Conservation (phyloP, 164 flowering plant genomes). For the Macadamia tetraphylla region DNA sequence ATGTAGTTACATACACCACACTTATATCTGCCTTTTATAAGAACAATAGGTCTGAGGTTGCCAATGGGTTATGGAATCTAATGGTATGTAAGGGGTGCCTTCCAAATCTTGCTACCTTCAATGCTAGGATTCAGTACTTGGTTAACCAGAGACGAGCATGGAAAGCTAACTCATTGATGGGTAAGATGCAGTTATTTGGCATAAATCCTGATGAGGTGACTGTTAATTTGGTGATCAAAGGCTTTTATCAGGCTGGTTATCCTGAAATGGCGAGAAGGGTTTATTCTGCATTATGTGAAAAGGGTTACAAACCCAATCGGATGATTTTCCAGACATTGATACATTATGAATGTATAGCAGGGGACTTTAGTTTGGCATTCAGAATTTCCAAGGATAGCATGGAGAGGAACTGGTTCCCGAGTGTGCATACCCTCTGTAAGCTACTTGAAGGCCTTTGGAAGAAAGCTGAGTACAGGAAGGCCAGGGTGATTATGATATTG, state of each 20-base stretch:
- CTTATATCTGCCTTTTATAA: conserved; percentile 57
- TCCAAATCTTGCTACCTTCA: conserved; percentile 66
- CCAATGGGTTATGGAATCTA: conserved; percentile 72
- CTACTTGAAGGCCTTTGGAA: conserved; percentile 51
- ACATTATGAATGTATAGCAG: conserved; percentile 59
- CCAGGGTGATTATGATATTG: conserved; percentile 35
- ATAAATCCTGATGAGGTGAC: conserved; percentile 67
- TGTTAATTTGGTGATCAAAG: conserved; percentile 73
- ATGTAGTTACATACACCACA: conserved; percentile 68
- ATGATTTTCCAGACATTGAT: conserved; percentile 77
- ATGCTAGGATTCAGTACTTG: conserved; percentile 67
- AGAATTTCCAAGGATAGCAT: conserved; percentile 54
- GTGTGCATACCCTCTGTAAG: conserved; percentile 39
- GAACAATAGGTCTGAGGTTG: conserved; percentile 33
- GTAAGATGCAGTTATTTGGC: conserved; percentile 41
- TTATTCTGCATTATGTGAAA: conserved; percentile 40
- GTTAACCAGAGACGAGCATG: conserved; percentile 45
- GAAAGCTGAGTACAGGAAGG: conserved; percentile 30
- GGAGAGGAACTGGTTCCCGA: conserved; percentile 52
- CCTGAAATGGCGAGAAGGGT: conserved; percentile 65
- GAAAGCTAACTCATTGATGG: conserved; percentile 51
- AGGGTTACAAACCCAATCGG: conserved; percentile 46
- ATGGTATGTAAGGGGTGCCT: conserved; percentile 56
- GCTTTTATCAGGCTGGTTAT: conserved; percentile 50
- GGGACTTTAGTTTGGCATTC: conserved; percentile 56